Evolutionary conservation across 495 filamentous ascomycete genomes (phyloP).

Genomic region (Hypoxylon lenormandii): DNA sequence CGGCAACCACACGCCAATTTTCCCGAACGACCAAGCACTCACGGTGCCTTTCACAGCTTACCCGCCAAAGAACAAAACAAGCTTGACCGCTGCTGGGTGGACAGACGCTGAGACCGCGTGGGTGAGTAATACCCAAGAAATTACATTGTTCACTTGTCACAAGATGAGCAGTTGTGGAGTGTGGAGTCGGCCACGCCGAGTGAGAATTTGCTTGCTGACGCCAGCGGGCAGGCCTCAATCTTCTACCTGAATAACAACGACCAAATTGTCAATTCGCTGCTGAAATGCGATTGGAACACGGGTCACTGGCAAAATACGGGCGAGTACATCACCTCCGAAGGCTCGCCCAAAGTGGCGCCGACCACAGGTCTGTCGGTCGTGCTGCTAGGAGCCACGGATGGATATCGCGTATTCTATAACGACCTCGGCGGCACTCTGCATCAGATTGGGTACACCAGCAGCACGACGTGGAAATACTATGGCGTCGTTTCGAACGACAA

Average conservation of each 20-base stretch:
- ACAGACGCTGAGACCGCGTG: conserved; percentile 33
- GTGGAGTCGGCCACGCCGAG: conserved; percentile 27
- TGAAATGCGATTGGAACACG: conserved; percentile 45
- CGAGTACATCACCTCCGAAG: conserved; percentile 39
- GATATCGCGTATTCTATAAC: conserved; percentile 50
- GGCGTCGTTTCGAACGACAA: conserved; percentile 43
- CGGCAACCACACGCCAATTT: conserved; percentile 48
- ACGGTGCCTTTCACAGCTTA: conserved; percentile 27
- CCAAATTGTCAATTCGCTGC: conserved; percentile 48
- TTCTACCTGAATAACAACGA: conserved; percentile 52
- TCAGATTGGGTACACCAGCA: conserved; percentile 36
- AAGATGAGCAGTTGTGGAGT: conserved; percentile 18
- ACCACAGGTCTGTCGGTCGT: conserved; percentile 40
- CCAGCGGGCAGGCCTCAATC: conserved; percentile 43
- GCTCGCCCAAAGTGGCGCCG: conserved; percentile 35
- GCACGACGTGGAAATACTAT: conserved; percentile 42
- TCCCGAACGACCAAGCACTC: conserved; percentile 41
- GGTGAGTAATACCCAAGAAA: conserved; percentile 33
- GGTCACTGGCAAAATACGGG: conserved; percentile 40
- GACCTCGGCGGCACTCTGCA: conserved; percentile 43
- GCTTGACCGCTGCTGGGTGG: conserved; percentile 48
- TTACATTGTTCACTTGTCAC: conserved; percentile 7
- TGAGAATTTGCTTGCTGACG: conserved; percentile 36
- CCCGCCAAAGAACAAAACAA: conserved; percentile 46
- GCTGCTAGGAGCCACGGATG: conserved; percentile 44